Evolutionary conservation across 2,329 filamentous ascomycete species (phyloP).

Genomic region (Arthroderma sp.): DNA sequence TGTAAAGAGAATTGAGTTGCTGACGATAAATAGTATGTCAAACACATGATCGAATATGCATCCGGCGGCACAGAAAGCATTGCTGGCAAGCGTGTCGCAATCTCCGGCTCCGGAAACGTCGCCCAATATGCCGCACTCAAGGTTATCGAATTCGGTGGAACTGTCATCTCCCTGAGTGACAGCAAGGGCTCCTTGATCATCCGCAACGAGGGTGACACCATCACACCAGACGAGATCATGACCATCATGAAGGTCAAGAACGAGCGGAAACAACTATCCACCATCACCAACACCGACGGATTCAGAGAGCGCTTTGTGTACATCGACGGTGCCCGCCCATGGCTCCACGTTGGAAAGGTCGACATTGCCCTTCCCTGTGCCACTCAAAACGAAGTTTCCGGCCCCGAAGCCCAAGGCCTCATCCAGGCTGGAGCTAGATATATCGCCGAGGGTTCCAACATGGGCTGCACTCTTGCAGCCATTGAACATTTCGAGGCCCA

Average conservation of each 20-base stretch:
- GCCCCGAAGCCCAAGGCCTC: constrained; percentile 75
- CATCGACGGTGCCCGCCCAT: constrained; percentile 75
- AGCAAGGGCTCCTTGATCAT: constrained; percentile 74
- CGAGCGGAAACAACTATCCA: constrained; percentile 67
- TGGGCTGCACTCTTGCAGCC: constrained; percentile 93
- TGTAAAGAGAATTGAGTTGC: not conserved
- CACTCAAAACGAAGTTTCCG: constrained; percentile 93
- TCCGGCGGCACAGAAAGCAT: constrained; percentile 66
- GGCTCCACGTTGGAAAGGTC: constrained; percentile 77
- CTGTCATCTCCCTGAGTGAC: constrained; percentile 86
- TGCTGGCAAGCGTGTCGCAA: constrained; percentile 81
- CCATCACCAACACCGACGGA: constrained; percentile 45
- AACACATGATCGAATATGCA: constrained; percentile 88
- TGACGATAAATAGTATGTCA: constrained; percentile 50
- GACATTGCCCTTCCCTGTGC: constrained; percentile 87
- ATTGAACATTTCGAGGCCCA: constrained; percentile 76
- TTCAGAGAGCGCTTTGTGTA: constrained; percentile 64
- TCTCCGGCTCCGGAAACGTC: constrained; percentile 95
- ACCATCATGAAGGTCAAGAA: constrained; percentile 78
- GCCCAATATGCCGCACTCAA: constrained; percentile 96
- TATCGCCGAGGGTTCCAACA: constrained; percentile 95
- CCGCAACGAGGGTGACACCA: constrained; percentile 48
- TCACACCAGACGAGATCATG: constrained; percentile 67
- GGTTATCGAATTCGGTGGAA: constrained; percentile 87
- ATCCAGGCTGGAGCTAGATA: constrained; percentile 65